Evolutionary conservation across 148 eudicot species (phyloP).

Genomic region (Diospyros lotus): DNA sequence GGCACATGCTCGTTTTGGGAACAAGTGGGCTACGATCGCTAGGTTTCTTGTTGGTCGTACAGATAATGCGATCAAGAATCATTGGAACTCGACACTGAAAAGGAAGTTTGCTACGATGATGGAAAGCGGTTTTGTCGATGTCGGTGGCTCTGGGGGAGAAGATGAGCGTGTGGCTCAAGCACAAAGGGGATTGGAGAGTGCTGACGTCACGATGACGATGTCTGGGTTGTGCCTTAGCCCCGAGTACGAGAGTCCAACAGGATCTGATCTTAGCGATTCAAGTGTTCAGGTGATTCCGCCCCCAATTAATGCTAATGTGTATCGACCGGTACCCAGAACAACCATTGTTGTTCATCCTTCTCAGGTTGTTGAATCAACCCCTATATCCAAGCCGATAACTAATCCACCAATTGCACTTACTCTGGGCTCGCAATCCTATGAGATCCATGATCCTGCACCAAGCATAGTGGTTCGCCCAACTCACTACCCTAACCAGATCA

Average conservation of each 20-base stretch:
- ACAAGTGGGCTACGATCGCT: slow-evolving; percentile 71
- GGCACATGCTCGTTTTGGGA: slow-evolving; percentile 47
- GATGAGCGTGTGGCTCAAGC: slow-evolving; percentile 21
- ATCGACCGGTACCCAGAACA: neutral
- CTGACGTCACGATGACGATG: slow-evolving; percentile 12
- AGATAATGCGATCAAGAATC: slow-evolving; percentile 72
- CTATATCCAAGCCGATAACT: neutral
- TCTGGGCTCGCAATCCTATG: slow-evolving; percentile 14
- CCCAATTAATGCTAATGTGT: neutral
- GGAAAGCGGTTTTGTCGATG: neutral
- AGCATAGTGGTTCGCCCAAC: neutral
- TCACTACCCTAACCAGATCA: neutral
- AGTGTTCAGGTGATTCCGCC: neutral
- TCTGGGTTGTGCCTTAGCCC: slow-evolving; percentile 12
- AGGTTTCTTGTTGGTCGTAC: slow-evolving; percentile 55
- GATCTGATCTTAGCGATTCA: slow-evolving; percentile 44
- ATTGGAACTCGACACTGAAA: slow-evolving; percentile 76
- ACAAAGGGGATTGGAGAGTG: slow-evolving; percentile 21
- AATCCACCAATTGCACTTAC: slow-evolving; percentile 38
- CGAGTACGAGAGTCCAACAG: slow-evolving; percentile 18
- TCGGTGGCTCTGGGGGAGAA: slow-evolving; percentile 3
- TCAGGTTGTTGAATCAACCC: neutral
- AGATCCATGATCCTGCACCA: neutral
- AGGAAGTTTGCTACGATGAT: slow-evolving; percentile 24
- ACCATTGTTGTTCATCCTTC: neutral